Base-by-base conservation (phyloP, 164 flowering plant genomes). In the Tetrastigma voinierianum region DNA sequence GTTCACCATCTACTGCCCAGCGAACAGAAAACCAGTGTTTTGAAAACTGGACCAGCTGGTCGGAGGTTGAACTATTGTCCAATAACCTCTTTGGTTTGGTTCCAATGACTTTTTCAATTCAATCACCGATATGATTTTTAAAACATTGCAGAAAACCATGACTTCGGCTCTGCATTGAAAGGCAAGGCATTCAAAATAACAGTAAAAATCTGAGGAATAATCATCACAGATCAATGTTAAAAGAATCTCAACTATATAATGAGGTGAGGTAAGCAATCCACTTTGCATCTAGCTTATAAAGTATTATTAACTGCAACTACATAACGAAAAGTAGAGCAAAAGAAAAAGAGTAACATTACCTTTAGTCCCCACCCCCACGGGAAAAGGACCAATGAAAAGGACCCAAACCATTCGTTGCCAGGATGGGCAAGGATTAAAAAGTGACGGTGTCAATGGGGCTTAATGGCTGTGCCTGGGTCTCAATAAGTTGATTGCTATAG, bases 381-480 rank as follows among this genome's bases (percentile, higher is more conserved):
- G 19, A 2, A 57, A 57, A 57, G 32, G 46, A 46, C 61, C 12
- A 55, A 21, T 32, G 13, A 54, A 55, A 43, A 17, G 17, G 24
- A 10, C 24, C 4, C 19, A 9, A 17, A 14, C 43, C 43, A 48
- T 63, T 49, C 25, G 45, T 43, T 43, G 62, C 17, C 32, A 9
- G 32, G 46, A 23, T 12, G 32, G 61, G 32, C 45, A 4, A 24
- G 59, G n/a, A n/a, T 18, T 23, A 8, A 54, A 14, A 46, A n/a
- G 40, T 54, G 18, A 51, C 10, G 59, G n/a, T 15, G 45, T 51
- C 54, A 58, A 25, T 51, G 64, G 57, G 9, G 14, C 56, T 59
- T 44, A 51, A 58, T 2, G 59, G 52, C 13, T 46, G 66, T 52
- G n/a, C n/a, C n/a, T n/a, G 69, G 69, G 69, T 52, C 65, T 64